Evolutionary conservation across 2,329 filamentous ascomycete species (phyloP).

Genomic region (Diplodia corticola): DNA sequence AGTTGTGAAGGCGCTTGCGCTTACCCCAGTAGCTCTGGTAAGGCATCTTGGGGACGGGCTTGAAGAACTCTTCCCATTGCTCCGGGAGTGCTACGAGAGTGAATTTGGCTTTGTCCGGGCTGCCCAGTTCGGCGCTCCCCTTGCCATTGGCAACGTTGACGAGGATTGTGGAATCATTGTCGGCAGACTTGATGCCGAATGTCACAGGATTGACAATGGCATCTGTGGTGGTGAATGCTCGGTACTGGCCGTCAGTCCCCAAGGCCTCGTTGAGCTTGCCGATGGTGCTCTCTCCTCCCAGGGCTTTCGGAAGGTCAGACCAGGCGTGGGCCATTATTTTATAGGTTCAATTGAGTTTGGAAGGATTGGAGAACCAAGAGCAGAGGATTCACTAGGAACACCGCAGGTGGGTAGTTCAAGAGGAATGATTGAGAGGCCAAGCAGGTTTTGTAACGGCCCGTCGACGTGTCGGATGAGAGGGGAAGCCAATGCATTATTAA

Average conservation of each 20-base stretch:
- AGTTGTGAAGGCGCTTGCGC: conserved; percentile 4
- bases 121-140: conserved; percentile 32
- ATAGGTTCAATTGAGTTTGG: neutral
- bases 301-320: conserved; percentile 37
- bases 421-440: neutral
- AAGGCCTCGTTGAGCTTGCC: conserved; percentile 36
- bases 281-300: conserved; percentile 32
- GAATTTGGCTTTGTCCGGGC: conserved; percentile 39
- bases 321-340: conserved; percentile 26
- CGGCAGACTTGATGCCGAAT: conserved; percentile 40
- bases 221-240: conserved; percentile 38
- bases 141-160: conserved; percentile 37
- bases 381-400: neutral
- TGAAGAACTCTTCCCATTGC: conserved; percentile 51
- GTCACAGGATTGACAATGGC: conserved; percentile 37
- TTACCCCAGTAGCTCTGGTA: conserved; percentile 51
- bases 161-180: conserved; percentile 37
- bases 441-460: neutral
- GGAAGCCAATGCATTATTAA: conserved; percentile 7
- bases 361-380: neutral
- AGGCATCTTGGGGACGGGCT: conserved; percentile 42
- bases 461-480: neutral
- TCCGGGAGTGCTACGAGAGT: conserved; percentile 45
- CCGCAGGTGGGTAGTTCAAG: neutral
- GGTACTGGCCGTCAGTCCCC: conserved; percentile 36